A percentile compares a stretch with the other conserved stretches of the same genome.
phyloP scores from a whole-genome alignment of 176 grass and related monocot species.

The sorghum (Sorghum bicolor) region Sorghum_bicolor_NCBIv3 NC_012870.2:4583501-4584000 shows the following conservation, averaged over 20 bases:
- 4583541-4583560: too few relatives aligned
- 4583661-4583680: too few relatives aligned
- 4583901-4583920: background rate
- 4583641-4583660: too few relatives aligned
- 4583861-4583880: background rate
- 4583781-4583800: background rate
- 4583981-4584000: too few relatives aligned
- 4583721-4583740: background rate
- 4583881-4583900: background rate
- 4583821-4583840: constrained; percentile 7
- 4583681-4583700: too few relatives aligned
- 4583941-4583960: constrained; percentile 1
- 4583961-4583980: background rate
- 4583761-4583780: constrained; percentile 11
- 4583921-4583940: background rate
- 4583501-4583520: too few relatives aligned
- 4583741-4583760: background rate
- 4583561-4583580: too few relatives aligned
- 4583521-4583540: too few relatives aligned
- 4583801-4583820: background rate
- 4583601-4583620: too few relatives aligned
- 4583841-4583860: constrained; percentile 15
- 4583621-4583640: too few relatives aligned
- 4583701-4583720: background rate
- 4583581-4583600: too few relatives aligned